Evolutionary conservation across 306 rosid species (phyloP).

Genomic region (Trichosanthes truncata): DNA sequence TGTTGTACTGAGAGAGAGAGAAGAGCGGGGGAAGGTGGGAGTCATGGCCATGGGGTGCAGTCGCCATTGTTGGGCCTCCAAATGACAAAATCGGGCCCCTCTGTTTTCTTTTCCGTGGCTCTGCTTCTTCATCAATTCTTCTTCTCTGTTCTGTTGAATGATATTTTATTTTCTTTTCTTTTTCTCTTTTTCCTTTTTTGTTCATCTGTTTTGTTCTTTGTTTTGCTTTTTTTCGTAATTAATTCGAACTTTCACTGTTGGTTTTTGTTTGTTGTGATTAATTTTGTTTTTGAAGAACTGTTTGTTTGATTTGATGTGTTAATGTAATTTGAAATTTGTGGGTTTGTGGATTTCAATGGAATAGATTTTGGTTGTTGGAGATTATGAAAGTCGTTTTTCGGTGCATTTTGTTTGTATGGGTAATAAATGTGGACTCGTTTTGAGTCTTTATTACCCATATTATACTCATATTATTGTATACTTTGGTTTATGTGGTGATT

Average conservation of each 20-base stretch:
- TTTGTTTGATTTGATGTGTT: background rate
- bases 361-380: too few relatives aligned
- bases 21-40: constrained; percentile 2
- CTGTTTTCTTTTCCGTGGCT: constrained; percentile 5
- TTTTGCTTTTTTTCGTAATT: too few relatives aligned
- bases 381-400: too few relatives aligned
- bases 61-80: constrained; percentile 9
- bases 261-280: too few relatives aligned
- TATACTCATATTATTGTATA: too few relatives aligned
- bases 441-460: too few relatives aligned
- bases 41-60: constrained; percentile 4
- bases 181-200: background rate
- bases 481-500: too few relatives aligned
- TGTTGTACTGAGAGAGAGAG: constrained; percentile 1
- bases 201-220: background rate
- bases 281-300: background rate
- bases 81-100: constrained; percentile 7
- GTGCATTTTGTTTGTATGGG: too few relatives aligned
- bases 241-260: background rate
- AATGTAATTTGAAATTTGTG: background rate
- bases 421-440: too few relatives aligned
- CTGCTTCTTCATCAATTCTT: background rate
- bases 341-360: too few relatives aligned
- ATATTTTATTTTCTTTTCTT: background rate
- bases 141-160: background rate